Evolutionary conservation across 2,329 filamentous ascomycete species (phyloP).

Genomic region (Aspergillus floridensis): DNA sequence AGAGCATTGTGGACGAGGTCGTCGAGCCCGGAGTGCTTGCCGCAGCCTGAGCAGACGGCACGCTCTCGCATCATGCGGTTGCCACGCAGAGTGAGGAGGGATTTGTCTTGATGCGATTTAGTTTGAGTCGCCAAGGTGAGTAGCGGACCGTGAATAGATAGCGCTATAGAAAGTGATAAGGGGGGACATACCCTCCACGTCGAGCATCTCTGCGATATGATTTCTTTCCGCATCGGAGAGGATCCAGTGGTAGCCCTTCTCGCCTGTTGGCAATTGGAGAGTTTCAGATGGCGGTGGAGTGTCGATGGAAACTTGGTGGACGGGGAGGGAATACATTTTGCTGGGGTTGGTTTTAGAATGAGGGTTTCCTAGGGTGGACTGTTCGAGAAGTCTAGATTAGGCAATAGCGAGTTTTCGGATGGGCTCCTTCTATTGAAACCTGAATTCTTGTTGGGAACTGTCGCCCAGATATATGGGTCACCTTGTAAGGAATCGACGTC

Average conservation of each 20-base stretch:
- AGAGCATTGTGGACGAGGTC: slow-evolving; percentile 5
- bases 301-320: not conserved
- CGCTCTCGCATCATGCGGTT: not conserved
- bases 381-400: no score
- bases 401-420: no score
- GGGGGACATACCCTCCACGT: not conserved
- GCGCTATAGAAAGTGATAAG: not conserved
- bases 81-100: not conserved
- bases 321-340: not conserved
- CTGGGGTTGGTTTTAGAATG: not conserved
- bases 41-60: not conserved
- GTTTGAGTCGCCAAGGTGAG: not conserved
- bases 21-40: slow-evolving; percentile 7
- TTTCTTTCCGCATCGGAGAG: not conserved
- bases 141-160: no score
- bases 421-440: no score
- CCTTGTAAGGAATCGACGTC: no score
- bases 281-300: not conserved
- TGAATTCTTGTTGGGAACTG: no score
- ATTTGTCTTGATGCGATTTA: not conserved
- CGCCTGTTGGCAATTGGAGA: not conserved
- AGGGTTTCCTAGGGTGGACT: no score
- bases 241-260: not conserved
- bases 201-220: not conserved
- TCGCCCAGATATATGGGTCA: no score